Conservation (phyloP, 371 early-diverging fungal species). For the Basidiobolus meristosporus region DNA sequence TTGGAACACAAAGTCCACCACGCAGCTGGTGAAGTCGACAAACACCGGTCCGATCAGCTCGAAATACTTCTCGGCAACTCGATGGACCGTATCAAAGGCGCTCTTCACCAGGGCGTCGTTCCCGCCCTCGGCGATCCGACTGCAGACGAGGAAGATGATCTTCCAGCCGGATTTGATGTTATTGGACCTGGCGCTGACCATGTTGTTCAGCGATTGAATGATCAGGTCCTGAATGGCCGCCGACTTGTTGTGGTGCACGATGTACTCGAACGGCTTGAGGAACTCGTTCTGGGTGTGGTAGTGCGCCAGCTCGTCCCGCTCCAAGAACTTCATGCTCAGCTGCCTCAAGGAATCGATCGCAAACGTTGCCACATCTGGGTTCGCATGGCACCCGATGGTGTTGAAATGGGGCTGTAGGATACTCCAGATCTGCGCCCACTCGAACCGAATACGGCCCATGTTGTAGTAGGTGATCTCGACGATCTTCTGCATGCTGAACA, state of each 20-base stretch:
- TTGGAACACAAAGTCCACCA: slow-evolving; percentile 8
- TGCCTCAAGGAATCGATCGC: slow-evolving; percentile 84
- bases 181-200: slow-evolving; percentile 58
- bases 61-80: slow-evolving; percentile 39
- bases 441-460: slow-evolving; percentile 91
- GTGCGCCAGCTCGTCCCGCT: slow-evolving; percentile 79
- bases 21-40: slow-evolving; percentile 28
- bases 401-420: slow-evolving; percentile 82
- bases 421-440: slow-evolving; percentile 91
- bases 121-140: slow-evolving; percentile 54
- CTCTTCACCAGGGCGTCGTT: slow-evolving; percentile 38
- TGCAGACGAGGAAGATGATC: slow-evolving; percentile 62
- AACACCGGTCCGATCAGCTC: slow-evolving; percentile 54
- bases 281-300: slow-evolving; percentile 95
- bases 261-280: slow-evolving; percentile 73
- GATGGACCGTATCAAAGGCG: slow-evolving; percentile 45
- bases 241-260: slow-evolving; percentile 55
- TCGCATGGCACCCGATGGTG: slow-evolving; percentile 13
- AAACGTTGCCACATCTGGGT: slow-evolving; percentile 58
- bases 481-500: slow-evolving; percentile 80
- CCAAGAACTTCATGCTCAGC: slow-evolving; percentile 86
- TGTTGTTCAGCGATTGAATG: slow-evolving; percentile 69
- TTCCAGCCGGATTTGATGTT: slow-evolving; percentile 83
- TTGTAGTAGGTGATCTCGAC: slow-evolving; percentile 93
- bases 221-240: slow-evolving; percentile 81